These are phyloP conservation scores for Nicotiana sylvestris DNA, from an alignment of 257 asterid genomes.

Conservation along the genomic window DNA sequence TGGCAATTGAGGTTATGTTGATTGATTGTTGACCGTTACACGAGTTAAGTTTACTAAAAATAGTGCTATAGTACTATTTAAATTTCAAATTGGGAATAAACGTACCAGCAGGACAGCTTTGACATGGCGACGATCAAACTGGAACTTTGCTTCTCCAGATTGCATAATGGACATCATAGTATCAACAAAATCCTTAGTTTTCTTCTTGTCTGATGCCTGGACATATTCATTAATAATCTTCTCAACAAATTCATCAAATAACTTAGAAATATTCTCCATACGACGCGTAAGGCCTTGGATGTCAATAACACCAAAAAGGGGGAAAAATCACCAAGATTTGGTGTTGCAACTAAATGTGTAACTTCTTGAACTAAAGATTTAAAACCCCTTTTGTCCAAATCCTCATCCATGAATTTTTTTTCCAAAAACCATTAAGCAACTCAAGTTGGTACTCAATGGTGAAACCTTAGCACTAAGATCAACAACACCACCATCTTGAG, in stretches of 20 bases:
- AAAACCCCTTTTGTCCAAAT: conserved; percentile 49
- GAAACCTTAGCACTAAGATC: conserved; percentile 40
- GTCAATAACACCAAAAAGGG: conserved; percentile 39
- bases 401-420: conserved; percentile 41
- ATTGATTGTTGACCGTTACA: background rate
- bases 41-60: background rate
- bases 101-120: conserved; percentile 51
- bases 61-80: background rate
- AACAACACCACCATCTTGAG: conserved; percentile 1
- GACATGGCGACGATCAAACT: conserved; percentile 44
- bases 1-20: background rate
- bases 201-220: background rate
- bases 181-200: conserved; percentile 37
- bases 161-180: conserved; percentile 42
- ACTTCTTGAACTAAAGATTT: conserved; percentile 37
- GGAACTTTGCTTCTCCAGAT: conserved; percentile 27
- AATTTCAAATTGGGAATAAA: background rate
- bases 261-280: conserved; percentile 29
- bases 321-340: conserved; percentile 47
- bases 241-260: conserved; percentile 44
- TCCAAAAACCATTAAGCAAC: conserved; percentile 51
- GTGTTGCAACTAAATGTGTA: conserved; percentile 28
- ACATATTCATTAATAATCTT: conserved; percentile 40
- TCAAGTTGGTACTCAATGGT: conserved; percentile 32
- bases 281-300: conserved; percentile 39